Evolutionary conservation across 495 filamentous ascomycete species (phyloP), one percentile per base, ranked within the genome.

Genomic region (Trichoderma erinaceum): DNA sequence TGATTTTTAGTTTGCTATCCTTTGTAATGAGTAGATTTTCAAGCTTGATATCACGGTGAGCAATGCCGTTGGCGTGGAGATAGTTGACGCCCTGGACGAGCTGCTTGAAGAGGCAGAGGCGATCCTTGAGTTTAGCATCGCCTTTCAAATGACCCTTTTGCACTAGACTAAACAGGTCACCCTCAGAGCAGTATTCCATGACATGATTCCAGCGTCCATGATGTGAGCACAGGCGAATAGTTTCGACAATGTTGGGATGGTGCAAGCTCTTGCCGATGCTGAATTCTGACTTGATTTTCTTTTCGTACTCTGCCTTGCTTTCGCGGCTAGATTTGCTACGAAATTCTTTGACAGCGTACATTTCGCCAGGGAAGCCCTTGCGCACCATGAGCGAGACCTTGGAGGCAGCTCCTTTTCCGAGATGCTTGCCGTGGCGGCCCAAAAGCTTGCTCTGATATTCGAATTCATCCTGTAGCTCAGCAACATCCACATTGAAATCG

Each of bases 201-300:
- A 93, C 90, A 73, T 92, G 89, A 73, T 89, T 90, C 88, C 88
- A 92, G 41, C 85, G 83, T 38, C 81, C 80, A 70, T 89, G 81
- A 72, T 87, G 77, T 38, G 81, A 86, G 76, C 90, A 92, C 18
- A 94, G 77, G 11, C 86, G 85, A 27, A 89, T 79, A 0, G 89
- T 92, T 71, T 87, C 84, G 70, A 93, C 87, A 68, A 93, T 89
- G 73, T 92, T 93, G 21, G 90, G 90, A 74, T 94, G 91, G 72
- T 88, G 82, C 68, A 91, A 75, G 70, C 87, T 89, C 77, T 90
- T 90, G 58, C 88, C 88, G 66, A 92, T 88, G 74, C 85, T 89
- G 79, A 84, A 94, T 74, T 94, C 91, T 23, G 87, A 88, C 70
- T 91, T 91, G 79, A 93, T 87, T 80, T 92, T 91, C 78, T 88